Percentiles rank a stretch among this genome's conserved stretches.
Evolutionary conservation across 805 yeast genomes (phyloP).

Genomic region (Starmerella etchellsii): DNA sequence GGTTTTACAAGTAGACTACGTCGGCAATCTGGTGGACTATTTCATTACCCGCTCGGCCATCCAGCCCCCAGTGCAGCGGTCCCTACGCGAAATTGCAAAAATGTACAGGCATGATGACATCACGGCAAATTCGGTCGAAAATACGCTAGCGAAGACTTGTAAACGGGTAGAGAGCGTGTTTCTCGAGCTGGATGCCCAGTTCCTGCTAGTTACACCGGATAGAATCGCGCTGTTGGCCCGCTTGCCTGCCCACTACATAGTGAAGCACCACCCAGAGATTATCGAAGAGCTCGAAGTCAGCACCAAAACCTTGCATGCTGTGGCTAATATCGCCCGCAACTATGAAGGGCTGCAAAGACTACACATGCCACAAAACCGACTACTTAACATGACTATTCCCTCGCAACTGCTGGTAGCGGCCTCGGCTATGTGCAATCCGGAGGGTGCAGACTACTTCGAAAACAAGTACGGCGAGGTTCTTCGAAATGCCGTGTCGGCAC

Average conservation of each 20-base stretch:
- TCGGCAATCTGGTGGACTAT: slow-evolving; percentile 7
- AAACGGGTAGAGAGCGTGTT: slow-evolving; percentile 4
- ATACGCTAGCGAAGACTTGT: slow-evolving; percentile 5
- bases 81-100: slow-evolving; percentile 3
- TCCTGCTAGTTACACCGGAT: slow-evolving; percentile 4
- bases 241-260: slow-evolving; percentile 17
- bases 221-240: slow-evolving; percentile 14
- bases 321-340: slow-evolving; percentile 14
- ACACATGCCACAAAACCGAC: slow-evolving; percentile 3
- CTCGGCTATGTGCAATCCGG: slow-evolving; percentile 15
- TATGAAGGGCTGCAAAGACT: slow-evolving; percentile 11
- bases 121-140: slow-evolving; percentile 8
- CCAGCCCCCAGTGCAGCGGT: slow-evolving; percentile 1
- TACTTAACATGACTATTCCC: slow-evolving; percentile 8
- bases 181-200: slow-evolving; percentile 14
- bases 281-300: slow-evolving; percentile 9
- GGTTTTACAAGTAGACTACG: slow-evolving; percentile 12
- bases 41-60: slow-evolving; percentile 1
- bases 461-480: slow-evolving; percentile 7
- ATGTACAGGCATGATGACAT: background rate
- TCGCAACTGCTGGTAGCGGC: slow-evolving; percentile 12
- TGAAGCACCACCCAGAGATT: slow-evolving; percentile 8
- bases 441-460: slow-evolving; percentile 12
- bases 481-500: slow-evolving; percentile 7
- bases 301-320: slow-evolving; percentile 8